These are phyloP conservation scores for Blepharisma stoltei DNA, from an alignment of 73 alveolate genomes.

Conservation along the genomic window DNA sequence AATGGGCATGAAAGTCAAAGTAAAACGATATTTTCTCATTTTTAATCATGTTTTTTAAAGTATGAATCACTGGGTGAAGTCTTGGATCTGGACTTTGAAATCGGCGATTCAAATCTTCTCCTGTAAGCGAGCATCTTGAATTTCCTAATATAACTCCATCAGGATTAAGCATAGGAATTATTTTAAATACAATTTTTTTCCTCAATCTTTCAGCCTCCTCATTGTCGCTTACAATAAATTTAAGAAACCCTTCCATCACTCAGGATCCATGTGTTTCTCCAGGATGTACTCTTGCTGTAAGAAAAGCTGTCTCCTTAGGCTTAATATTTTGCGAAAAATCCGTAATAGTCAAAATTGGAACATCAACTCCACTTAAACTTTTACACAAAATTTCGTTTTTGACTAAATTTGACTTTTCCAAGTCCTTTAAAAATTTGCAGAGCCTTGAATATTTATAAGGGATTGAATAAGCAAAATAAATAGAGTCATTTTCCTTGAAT, in stretches of 20 bases:
- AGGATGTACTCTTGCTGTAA: conserved; percentile 87
- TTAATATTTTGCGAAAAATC: conserved; percentile 35
- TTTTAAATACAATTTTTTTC: conserved; percentile 72
- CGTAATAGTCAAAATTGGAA: conserved; percentile 52
- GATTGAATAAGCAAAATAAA: conserved; percentile 65
- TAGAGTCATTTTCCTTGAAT: conserved; percentile 64
- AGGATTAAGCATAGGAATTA: conserved; percentile 82
- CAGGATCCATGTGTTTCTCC: conserved; percentile 87
- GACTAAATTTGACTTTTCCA: conserved; percentile 15
- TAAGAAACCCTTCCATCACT: conserved; percentile 75
- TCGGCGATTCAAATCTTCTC: conserved; percentile 72
- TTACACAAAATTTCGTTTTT: conserved; percentile 49
- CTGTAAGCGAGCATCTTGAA: conserved; percentile 63
- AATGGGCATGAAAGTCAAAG: conserved; percentile 67
- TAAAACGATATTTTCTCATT: conserved; percentile 41
- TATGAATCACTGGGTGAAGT: conserved; percentile 52
- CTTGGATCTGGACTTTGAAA: conserved; percentile 42
- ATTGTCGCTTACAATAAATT: conserved; percentile 43
- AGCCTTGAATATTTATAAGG: conserved; percentile 71
- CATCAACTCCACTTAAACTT: conserved; percentile 58
- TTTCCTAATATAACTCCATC: conserved; percentile 89
- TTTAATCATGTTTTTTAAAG: conserved; percentile 46
- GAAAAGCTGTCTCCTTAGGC: conserved; percentile 39
- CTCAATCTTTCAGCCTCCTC: conserved; percentile 52
- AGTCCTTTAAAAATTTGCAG: conserved; percentile 43